Conservation (phyloP, 2,329 filamentous ascomycete species). For the Fusarium papillatum region DNA sequence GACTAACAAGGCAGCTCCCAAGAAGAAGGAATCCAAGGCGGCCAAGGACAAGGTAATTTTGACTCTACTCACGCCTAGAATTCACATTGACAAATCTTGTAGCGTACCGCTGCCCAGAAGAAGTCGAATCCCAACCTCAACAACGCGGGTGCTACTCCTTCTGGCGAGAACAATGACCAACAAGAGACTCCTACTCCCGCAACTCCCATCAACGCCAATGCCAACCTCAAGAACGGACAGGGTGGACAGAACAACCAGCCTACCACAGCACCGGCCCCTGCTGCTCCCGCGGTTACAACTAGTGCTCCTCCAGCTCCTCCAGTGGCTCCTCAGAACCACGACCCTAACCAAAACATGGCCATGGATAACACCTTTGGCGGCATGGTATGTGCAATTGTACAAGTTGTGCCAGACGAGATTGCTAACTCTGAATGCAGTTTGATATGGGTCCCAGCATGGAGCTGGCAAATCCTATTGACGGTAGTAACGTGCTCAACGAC, state of each 20-base stretch:
- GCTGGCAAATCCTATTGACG: slow-evolving; percentile 67
- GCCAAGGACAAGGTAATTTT: slow-evolving; percentile 76
- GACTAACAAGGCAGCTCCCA: slow-evolving; percentile 79
- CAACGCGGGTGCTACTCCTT: slow-evolving; percentile 66
- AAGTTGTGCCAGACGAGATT: slow-evolving; percentile 15
- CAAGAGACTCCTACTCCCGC: slow-evolving; percentile 71
- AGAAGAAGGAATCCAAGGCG: slow-evolving; percentile 80
- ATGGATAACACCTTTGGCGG: slow-evolving; percentile 57
- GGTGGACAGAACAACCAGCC: slow-evolving; percentile 49
- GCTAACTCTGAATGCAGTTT: slow-evolving; percentile 47
- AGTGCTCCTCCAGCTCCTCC: slow-evolving; percentile 45
- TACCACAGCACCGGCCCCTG: slow-evolving; percentile 44
- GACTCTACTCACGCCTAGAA: not conserved
- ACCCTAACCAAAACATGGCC: slow-evolving; percentile 54
- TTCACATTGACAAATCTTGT: slow-evolving; percentile 25
- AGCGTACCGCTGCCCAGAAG: slow-evolving; percentile 71
- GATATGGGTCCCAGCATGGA: slow-evolving; percentile 64
- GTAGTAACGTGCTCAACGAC: slow-evolving; percentile 72
- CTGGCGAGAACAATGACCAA: slow-evolving; percentile 68
- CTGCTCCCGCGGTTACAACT: slow-evolving; percentile 48
- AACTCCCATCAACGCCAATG: slow-evolving; percentile 65
- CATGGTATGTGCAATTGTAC: slow-evolving; percentile 56
- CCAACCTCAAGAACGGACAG: slow-evolving; percentile 57
- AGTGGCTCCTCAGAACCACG: slow-evolving; percentile 29
- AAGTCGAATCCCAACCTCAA: slow-evolving; percentile 70